Evolutionary conservation across 768 basidiomycete species (phyloP).

Genomic region (Suillus alpinus): DNA sequence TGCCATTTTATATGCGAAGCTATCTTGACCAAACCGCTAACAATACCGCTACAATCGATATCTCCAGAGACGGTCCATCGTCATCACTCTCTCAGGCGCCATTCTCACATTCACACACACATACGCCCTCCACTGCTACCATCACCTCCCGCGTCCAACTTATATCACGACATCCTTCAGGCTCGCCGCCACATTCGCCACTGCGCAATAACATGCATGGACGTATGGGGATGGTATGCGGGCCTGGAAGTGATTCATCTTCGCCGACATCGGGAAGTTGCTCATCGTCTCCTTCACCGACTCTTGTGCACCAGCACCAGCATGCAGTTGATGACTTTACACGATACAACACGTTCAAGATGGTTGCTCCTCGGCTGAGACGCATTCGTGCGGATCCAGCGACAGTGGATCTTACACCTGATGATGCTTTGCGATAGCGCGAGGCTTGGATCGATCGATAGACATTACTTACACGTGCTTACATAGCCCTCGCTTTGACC

Average conservation of each 20-base stretch:
- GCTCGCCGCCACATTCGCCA: slow-evolving; percentile 31
- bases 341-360: slow-evolving; percentile 18
- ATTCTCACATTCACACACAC: slow-evolving; percentile 44
- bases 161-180: slow-evolving; percentile 14
- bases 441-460: neutral
- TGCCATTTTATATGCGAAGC: slow-evolving; percentile 25
- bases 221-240: slow-evolving; percentile 12
- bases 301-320: neutral
- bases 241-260: slow-evolving; percentile 48
- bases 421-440: slow-evolving; percentile 2
- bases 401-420: slow-evolving; percentile 15
- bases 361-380: slow-evolving; percentile 15
- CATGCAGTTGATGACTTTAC: slow-evolving; percentile 12
- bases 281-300: slow-evolving; percentile 47
- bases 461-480: neutral
- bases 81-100: slow-evolving; percentile 3
- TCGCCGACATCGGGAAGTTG: slow-evolving; percentile 58
- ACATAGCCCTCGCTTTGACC: neutral
- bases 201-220: slow-evolving; percentile 19
- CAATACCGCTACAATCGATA: slow-evolving; percentile 4
- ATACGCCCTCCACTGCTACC: slow-evolving; percentile 49
- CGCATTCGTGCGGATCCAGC: slow-evolving; percentile 11
- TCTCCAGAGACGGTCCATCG: neutral
- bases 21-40: neutral
- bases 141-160: slow-evolving; percentile 35